Conservation (phyloP, 2,329 filamentous ascomycete genomes). For the Exophiala lecanii-corni region DNA sequence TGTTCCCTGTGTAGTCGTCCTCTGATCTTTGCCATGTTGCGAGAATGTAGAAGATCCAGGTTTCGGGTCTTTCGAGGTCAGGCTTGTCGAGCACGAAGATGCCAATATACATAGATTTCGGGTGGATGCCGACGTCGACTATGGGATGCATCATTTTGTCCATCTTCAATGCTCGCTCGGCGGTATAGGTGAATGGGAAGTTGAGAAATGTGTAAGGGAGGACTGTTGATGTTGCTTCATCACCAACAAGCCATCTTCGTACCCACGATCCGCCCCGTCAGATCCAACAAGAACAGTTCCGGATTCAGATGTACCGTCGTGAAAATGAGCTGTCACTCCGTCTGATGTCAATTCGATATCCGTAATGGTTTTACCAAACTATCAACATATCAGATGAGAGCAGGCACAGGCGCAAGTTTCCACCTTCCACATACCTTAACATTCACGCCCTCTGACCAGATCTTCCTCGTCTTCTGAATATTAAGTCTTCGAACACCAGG, state of each 20-base stretch:
- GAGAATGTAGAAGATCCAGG: conserved; percentile 24
- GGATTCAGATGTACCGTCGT: conserved; percentile 22
- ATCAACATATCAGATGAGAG: background rate
- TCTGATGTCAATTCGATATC: conserved; percentile 14
- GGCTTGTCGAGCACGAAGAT: conserved; percentile 24
- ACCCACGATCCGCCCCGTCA: conserved; percentile 24
- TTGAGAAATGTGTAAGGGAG: conserved; percentile 20
- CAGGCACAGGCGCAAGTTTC: background rate
- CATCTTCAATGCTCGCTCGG: conserved; percentile 23
- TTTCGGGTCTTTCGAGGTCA: conserved; percentile 20
- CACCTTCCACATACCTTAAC: conserved; percentile 12
- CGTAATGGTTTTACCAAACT: conserved; percentile 20
- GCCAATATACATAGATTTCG: conserved; percentile 22
- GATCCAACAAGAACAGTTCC: conserved; percentile 25
- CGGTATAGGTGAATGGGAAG: conserved; percentile 17
- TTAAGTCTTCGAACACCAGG: conserved; percentile 33
- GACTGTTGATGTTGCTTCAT: conserved; percentile 12
- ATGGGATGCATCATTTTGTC: conserved; percentile 26
- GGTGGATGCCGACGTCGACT: conserved; percentile 23
- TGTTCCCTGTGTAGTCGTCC: conserved; percentile 4
- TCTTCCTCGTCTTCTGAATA: conserved; percentile 34
- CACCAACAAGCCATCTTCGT: conserved; percentile 19
- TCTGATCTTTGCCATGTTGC: conserved; percentile 18
- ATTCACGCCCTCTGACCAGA: conserved; percentile 32
- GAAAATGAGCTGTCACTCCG: conserved; percentile 19